phyloP scores from a whole-genome alignment of 257 asterid species.

The Solanum medicagineum region DNA sequence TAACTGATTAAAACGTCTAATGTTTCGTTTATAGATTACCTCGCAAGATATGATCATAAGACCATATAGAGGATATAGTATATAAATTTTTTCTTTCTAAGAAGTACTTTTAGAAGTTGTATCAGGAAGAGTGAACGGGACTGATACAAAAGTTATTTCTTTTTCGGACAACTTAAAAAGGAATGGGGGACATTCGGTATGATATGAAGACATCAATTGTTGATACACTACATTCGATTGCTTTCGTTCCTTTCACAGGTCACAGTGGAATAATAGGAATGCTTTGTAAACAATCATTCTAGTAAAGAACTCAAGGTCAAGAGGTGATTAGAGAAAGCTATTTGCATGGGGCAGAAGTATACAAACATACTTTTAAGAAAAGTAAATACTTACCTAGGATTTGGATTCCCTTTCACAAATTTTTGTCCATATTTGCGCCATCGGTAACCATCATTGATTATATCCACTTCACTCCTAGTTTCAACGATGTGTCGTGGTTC shows the following conservation, averaged over 20 bases:
- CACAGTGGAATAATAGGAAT: not conserved
- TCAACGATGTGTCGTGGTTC: constrained; percentile 64
- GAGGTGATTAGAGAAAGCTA: not conserved
- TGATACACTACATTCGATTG: not conserved
- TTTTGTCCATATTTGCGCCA: constrained; percentile 99
- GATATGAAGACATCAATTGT: not conserved
- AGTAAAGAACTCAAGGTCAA: not conserved
- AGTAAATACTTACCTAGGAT: constrained; percentile 58
- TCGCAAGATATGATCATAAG: not conserved
- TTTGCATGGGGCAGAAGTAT: not conserved
- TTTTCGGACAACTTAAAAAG: not conserved
- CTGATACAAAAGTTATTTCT: not conserved
- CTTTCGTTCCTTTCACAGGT: not conserved
- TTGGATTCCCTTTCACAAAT: constrained; percentile 85
- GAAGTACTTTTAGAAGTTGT: not conserved
- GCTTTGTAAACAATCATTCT: not conserved
- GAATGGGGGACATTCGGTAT: not conserved
- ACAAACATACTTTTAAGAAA: not conserved
- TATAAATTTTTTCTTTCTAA: not conserved
- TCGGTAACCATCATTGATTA: constrained; percentile 79
- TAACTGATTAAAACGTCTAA: not conserved
- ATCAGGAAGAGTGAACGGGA: not conserved
- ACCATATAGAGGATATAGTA: not conserved
- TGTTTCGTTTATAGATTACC: not conserved
- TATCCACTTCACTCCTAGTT: constrained; percentile 65